These are phyloP conservation scores for Phytophthora tubulina DNA, from an alignment of 352 stramenopile genomes.

Conservation along the genomic window DNA sequence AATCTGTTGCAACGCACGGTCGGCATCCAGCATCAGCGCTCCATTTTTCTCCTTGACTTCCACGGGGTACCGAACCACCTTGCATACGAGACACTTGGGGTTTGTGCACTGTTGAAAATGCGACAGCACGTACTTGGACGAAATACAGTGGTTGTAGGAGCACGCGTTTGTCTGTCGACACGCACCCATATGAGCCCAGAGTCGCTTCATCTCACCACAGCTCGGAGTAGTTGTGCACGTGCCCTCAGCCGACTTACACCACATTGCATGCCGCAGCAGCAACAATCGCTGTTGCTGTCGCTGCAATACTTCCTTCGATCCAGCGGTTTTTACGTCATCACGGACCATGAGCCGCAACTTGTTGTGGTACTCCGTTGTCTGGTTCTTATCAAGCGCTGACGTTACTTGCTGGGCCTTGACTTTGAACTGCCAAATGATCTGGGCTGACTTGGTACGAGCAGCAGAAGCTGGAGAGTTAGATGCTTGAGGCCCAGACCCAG, in stretches of 20 bases:
- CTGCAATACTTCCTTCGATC: slow-evolving; percentile 95
- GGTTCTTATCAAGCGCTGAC: slow-evolving; percentile 80
- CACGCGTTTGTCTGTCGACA: slow-evolving; percentile 98
- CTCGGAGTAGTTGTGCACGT: slow-evolving; percentile 95
- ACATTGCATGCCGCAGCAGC: slow-evolving; percentile 97
- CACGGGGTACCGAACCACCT: slow-evolving; percentile 97
- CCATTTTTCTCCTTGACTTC: slow-evolving; percentile 94
- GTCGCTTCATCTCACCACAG: slow-evolving; percentile 97
- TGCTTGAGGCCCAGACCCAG: slow-evolving; percentile 17
- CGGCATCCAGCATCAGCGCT: slow-evolving; percentile 83
- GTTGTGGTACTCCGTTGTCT: slow-evolving; percentile 87
- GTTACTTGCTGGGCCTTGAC: slow-evolving; percentile 81
- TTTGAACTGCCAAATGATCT: slow-evolving; percentile 89
- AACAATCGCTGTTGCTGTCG: slow-evolving; percentile 98
- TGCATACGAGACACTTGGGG: slow-evolving; percentile 97
- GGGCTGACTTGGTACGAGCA: slow-evolving; percentile 72
- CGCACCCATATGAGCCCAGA: slow-evolving; percentile 98
- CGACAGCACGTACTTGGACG: slow-evolving; percentile 98
- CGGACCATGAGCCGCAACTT: slow-evolving; percentile 86
- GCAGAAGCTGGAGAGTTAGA: slow-evolving; percentile 37
- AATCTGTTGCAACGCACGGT: slow-evolving; percentile 83
- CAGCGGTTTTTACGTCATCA: slow-evolving; percentile 73
- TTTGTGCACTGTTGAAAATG: slow-evolving; percentile 99
- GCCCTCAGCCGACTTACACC: slow-evolving; percentile 96
- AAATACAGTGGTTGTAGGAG: slow-evolving; percentile 98